phyloP scores from a whole-genome alignment of 768 basidiomycete genomes.

The Naematelia aurantialba region DNA sequence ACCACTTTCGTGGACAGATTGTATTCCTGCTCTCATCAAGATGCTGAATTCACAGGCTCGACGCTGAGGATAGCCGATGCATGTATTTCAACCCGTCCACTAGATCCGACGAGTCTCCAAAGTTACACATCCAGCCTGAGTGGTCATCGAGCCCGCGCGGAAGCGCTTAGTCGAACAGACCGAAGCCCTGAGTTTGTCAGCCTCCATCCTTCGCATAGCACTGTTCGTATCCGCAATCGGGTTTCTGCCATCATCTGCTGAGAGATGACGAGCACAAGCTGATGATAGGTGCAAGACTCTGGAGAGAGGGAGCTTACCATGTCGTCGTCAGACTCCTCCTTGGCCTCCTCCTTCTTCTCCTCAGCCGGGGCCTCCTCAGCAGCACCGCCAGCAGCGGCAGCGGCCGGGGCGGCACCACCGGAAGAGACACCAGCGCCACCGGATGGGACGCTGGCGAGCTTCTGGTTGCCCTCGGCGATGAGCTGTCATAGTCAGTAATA shows the following conservation, averaged over 20 bases:
- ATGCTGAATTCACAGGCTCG: not conserved
- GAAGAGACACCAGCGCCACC: constrained; percentile 60
- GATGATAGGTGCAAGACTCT: too few species aligned
- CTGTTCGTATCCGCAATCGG: too few species aligned
- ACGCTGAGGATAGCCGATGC: not conserved
- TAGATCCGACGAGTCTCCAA: not conserved
- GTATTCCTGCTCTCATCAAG: too few species aligned
- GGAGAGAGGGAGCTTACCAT: constrained; percentile 59
- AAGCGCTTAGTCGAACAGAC: constrained; percentile 80
- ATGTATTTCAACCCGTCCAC: not conserved
- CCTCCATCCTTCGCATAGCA: not conserved
- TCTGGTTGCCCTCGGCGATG: constrained; percentile 86
- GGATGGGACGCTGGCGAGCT: constrained; percentile 96
- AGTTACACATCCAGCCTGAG: not conserved
- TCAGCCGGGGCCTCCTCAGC: constrained; percentile 61
- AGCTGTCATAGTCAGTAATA: constrained; percentile 54
- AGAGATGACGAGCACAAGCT: too few species aligned
- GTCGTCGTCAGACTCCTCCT: constrained; percentile 94
- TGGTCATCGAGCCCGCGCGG: not conserved
- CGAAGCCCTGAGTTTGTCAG: constrained; percentile 60
- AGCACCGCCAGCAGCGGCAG: constrained; percentile 59
- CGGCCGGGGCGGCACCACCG: constrained; percentile 56
- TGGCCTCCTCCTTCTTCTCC: constrained; percentile 66
- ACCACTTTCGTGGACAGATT: too few species aligned
- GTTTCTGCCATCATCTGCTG: too few species aligned